Base-by-base conservation (phyloP, 768 basidiomycete species). In the Strobilomyces confusus region DNA sequence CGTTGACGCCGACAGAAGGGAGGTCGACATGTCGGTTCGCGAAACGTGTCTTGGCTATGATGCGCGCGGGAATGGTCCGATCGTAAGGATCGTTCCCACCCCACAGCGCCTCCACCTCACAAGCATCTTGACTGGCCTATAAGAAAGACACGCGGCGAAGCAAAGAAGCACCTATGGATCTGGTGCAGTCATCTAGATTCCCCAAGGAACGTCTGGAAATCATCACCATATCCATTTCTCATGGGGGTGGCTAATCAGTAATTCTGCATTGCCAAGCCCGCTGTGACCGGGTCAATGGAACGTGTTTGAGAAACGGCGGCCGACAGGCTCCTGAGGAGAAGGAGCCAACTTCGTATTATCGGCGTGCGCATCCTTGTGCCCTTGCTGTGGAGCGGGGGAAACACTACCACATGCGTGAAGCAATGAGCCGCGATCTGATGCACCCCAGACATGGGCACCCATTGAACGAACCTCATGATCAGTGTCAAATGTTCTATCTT, bases 271-370 rank as follows among this genome's bases (percentile, higher is more conserved):
- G 22, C 17, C 22, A 45, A 55, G 20, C 32, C 38, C 52, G 15
- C 26, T 48, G 34, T 37, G 32, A 25, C 36, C 9, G 15, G 29
- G 13, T 15, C 9, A 30, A 11, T 11, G 32, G 14, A 19, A 33
- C 37, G 19, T 29, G 38, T 40, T 41, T 49, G n/a, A 42, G 45
- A 52, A 30, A 50, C 36, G 7, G 37, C 15, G 30, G 15, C 33
- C 20, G 23, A 38, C 15, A 25, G 22, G 51, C 55, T 40, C 57
- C 25, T 19, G 52, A 36, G 23, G 48, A 49, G 44, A 49, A 45
- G 1, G 9, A 36, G 69, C 75, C 53, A 63, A 69, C 63, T 76
- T 75, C 12, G 72, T 75, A 12, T 71, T 73, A 40, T n/a, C 49
- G 38, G 23, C 15, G 9, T 38, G 44, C 13, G 12, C 11, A 30